A percentile compares a stretch with the other conserved stretches of the same genome.
Evolutionary conservation across 164 flowering plant genomes (phyloP).

Genomic region (Sextonia rubra): DNA sequence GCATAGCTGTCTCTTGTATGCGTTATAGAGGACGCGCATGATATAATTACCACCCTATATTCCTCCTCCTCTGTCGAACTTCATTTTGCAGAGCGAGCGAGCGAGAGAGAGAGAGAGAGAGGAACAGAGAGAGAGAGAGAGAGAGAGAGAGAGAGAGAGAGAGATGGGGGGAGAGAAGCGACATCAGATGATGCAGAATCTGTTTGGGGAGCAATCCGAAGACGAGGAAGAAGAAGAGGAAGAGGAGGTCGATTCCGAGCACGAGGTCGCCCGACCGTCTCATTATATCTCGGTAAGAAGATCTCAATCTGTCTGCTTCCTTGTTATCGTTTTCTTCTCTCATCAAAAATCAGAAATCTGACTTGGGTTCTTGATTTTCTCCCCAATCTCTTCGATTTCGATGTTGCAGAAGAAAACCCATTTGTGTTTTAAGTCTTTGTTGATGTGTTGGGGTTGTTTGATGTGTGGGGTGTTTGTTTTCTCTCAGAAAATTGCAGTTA

Average conservation of each 20-base stretch:
- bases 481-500: background rate
- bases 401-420: background rate
- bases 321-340: background rate
- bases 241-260: constrained; percentile 28
- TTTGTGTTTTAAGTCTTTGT: background rate
- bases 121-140: background rate
- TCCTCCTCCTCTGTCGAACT: background rate
- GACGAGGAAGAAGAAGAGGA: constrained; percentile 36
- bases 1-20: background rate
- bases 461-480: background rate
- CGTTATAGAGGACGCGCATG: background rate
- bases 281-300: constrained; percentile 24
- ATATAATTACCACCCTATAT: background rate
- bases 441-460: background rate
- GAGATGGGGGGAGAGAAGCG: constrained; percentile 33
- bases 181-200: constrained; percentile 38
- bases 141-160: constrained; percentile 7
- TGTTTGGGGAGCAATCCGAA: constrained; percentile 34
- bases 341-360: background rate
- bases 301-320: background rate
- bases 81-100: background rate
- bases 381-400: background rate
- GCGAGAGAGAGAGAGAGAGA: background rate
- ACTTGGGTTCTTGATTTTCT: background rate
- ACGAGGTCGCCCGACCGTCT: constrained; percentile 11